These are phyloP conservation scores for Zymoseptoria pseudotritici DNA, from an alignment of 2,329 filamentous ascomycete genomes.

Conservation along the genomic window DNA sequence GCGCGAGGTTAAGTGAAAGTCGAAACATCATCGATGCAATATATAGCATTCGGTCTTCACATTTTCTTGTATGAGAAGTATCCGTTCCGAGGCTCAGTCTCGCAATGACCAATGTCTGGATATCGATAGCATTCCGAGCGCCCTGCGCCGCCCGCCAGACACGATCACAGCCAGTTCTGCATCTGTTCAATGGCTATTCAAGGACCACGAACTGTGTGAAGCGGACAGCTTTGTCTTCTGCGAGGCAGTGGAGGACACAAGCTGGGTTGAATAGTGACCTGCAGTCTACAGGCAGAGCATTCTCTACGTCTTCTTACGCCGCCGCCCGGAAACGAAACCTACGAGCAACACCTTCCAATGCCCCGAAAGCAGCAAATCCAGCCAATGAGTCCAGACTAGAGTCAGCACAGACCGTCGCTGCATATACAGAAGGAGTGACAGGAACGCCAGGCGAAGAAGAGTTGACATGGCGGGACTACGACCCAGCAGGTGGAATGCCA, in stretches of 20 bases:
- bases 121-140: conserved; percentile 22
- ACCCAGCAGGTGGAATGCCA: conserved; percentile 31
- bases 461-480: conserved; percentile 33
- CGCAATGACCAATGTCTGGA: conserved; percentile 30
- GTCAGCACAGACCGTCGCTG: conserved; percentile 19
- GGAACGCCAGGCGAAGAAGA: conserved; percentile 5
- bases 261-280: background rate
- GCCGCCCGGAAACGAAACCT: conserved; percentile 1
- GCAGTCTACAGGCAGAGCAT: background rate
- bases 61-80: background rate
- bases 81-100: background rate
- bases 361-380: background rate
- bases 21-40: conserved; percentile 1
- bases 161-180: conserved; percentile 19
- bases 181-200: conserved; percentile 25
- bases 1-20: background rate
- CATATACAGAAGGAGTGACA: conserved; percentile 23
- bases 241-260: conserved; percentile 1
- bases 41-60: background rate
- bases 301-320: conserved; percentile 8
- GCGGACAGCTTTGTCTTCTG: conserved; percentile 8
- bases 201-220: conserved; percentile 2
- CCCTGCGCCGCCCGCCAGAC: conserved; percentile 15
- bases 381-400: conserved; percentile 13
- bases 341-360: background rate